Conservation (phyloP, 306 rosid genomes). For the Quercus glauca region DNA sequence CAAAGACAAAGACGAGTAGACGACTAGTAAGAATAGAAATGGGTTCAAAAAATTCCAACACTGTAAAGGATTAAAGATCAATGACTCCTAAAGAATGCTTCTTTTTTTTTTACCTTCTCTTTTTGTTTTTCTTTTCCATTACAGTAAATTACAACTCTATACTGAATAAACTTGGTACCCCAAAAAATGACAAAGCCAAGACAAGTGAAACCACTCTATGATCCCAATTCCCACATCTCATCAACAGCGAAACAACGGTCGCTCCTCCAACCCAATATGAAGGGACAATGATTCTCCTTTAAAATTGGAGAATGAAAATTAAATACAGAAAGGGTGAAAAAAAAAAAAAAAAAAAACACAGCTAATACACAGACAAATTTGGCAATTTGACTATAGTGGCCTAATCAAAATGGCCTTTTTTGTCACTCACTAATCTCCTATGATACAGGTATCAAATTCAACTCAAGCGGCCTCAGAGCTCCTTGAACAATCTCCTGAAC, state of each 20-base stretch:
- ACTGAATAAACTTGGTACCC: slow-evolving; percentile 53
- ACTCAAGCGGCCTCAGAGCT: slow-evolving; percentile 91
- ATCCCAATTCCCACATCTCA: slow-evolving; percentile 62
- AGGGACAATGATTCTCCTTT: slow-evolving; percentile 75
- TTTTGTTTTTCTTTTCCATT: slow-evolving; percentile 17
- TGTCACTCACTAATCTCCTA: slow-evolving; percentile 38
- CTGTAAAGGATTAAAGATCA: background rate
- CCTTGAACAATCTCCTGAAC: slow-evolving; percentile 99
- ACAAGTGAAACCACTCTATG: slow-evolving; percentile 53
- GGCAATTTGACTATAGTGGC: slow-evolving; percentile 56
- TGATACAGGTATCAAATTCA: slow-evolving; percentile 62
- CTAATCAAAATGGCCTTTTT: slow-evolving; percentile 68
- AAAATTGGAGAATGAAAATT: slow-evolving; percentile 83
- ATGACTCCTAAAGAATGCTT: slow-evolving; percentile 22
- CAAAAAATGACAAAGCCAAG: slow-evolving; percentile 44
- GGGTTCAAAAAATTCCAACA: background rate
- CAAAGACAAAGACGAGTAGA: too few species aligned
- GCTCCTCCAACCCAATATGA: slow-evolving; percentile 56
- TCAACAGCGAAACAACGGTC: slow-evolving; percentile 42
- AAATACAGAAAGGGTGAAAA: background rate
- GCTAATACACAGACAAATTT: slow-evolving; percentile 40
- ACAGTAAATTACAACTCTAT: slow-evolving; percentile 76
- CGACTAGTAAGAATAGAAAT: background rate
- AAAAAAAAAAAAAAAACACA: slow-evolving; percentile 25
- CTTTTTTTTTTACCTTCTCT: background rate